Conservation (phyloP, 2,329 filamentous ascomycete species). For the Leptographium lundbergii region DNA sequence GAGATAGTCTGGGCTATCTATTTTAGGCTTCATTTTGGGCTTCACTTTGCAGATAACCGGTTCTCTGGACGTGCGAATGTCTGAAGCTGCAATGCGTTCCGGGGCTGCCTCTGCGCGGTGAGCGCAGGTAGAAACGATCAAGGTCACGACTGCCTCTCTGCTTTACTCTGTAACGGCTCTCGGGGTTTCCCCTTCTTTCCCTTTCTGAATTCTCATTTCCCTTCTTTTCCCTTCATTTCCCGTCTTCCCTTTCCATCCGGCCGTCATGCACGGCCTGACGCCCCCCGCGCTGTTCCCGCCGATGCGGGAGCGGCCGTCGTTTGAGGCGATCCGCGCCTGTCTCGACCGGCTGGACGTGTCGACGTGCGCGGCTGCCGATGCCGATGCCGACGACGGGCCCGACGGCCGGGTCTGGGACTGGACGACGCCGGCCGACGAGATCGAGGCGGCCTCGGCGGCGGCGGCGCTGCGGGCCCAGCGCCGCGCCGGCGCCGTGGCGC, state of each 20-base stretch:
- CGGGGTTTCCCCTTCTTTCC: not conserved
- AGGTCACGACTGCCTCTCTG: not conserved
- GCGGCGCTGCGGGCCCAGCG: slow-evolving; percentile 27
- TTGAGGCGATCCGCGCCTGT: slow-evolving; percentile 47
- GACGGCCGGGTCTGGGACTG: slow-evolving; percentile 46
- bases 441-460: slow-evolving; percentile 24
- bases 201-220: not conserved
- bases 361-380: no score
- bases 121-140: no score
- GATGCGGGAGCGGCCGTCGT: slow-evolving; percentile 63
- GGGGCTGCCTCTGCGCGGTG: no score
- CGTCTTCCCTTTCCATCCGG: not conserved
- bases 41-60: no score
- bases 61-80: no score
- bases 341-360: slow-evolving; percentile 46
- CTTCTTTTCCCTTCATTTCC: not conserved
- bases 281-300: slow-evolving; percentile 58
- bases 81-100: no score
- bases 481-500: slow-evolving; percentile 33
- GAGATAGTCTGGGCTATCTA: no score
- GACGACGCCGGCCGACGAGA: slow-evolving; percentile 27
- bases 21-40: no score
- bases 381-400: not conserved
- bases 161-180: no score
- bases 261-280: not conserved